Conservation (phyloP, 495 filamentous ascomycete genomes). For the Parathielavia appendiculata region DNA sequence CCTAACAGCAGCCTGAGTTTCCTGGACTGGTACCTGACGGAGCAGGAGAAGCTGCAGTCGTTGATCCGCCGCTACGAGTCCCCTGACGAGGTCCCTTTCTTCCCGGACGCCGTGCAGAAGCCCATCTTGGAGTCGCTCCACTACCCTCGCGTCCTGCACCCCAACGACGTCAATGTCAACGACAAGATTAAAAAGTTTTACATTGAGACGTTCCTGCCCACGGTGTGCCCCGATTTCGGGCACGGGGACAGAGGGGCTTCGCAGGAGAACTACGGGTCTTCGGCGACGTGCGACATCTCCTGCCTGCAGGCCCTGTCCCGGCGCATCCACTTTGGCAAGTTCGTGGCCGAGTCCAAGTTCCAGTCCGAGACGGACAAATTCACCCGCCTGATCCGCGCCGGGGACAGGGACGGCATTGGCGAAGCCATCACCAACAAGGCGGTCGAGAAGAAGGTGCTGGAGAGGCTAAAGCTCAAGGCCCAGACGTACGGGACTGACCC, state of each 20-base stretch:
- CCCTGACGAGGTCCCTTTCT: constrained; percentile 98
- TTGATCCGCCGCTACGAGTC: constrained; percentile 91
- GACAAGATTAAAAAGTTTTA: constrained; percentile 79
- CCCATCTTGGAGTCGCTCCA: constrained; percentile 82
- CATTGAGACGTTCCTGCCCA: constrained; percentile 74
- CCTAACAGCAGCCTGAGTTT: constrained; percentile 69
- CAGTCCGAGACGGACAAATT: constrained; percentile 73
- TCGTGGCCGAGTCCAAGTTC: constrained; percentile 98
- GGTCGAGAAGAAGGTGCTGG: constrained; percentile 89
- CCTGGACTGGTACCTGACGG: constrained; percentile 85
- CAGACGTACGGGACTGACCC: constrained; percentile 95
- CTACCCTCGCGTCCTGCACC: constrained; percentile 88
- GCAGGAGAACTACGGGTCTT: constrained; percentile 91
- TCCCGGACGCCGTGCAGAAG: constrained; percentile 70
- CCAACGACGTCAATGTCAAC: constrained; percentile 90
- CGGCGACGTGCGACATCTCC: constrained; percentile 84
- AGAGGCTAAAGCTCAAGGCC: constrained; percentile 82
- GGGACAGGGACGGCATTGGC: constrained; percentile 74
- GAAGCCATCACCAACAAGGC: constrained; percentile 82
- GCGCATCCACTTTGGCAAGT: constrained; percentile 96
- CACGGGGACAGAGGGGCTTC: constrained; percentile 75
- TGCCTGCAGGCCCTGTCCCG: constrained; percentile 88
- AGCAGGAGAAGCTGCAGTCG: constrained; percentile 89
- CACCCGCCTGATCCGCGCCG: constrained; percentile 70
- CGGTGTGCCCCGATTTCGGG: constrained; percentile 65